Evolutionary conservation across 2,329 filamentous ascomycete species (phyloP).

Genomic region (Beauveria medogensis): DNA sequence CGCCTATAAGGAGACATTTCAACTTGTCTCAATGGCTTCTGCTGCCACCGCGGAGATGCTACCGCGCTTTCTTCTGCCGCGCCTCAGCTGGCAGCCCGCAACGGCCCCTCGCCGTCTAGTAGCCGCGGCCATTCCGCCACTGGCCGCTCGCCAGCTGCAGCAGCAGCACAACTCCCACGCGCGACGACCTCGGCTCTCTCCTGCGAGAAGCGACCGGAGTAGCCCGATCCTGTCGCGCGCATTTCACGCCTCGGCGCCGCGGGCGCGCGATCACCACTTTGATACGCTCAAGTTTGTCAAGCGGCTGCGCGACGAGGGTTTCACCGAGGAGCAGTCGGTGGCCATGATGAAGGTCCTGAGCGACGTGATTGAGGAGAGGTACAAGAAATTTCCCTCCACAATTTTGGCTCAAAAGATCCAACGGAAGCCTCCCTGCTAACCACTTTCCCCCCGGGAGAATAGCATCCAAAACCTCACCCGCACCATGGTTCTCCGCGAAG

Average conservation of each 20-base stretch:
- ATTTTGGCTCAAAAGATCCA: too few species aligned
- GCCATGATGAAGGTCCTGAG: constrained; percentile 98
- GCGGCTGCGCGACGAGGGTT: constrained; percentile 79
- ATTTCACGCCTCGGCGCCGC: constrained; percentile 59
- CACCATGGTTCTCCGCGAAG: constrained; percentile 96
- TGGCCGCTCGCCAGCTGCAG: constrained; percentile 16
- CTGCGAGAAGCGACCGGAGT: constrained; percentile 12
- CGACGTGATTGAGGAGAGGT: constrained; percentile 95
- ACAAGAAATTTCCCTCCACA: not conserved
- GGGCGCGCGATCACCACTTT: constrained; percentile 80
- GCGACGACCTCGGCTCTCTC: constrained; percentile 14
- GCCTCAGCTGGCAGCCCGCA: constrained; percentile 42
- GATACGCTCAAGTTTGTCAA: constrained; percentile 97
- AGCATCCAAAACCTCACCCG: constrained; percentile 94
- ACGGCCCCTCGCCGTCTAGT: constrained; percentile 18
- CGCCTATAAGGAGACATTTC: not conserved
- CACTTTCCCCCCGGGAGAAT: not conserved
- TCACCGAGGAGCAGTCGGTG: constrained; percentile 88
- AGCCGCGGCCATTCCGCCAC: constrained; percentile 17
- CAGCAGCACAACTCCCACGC: not conserved
- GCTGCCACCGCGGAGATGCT: constrained; percentile 30
- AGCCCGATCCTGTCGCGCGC: constrained; percentile 29
- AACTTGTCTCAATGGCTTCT: not conserved
- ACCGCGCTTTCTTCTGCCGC: constrained; percentile 47
- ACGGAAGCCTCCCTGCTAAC: too few species aligned